Percentiles rank a stretch among this genome's conserved stretches.
Evolutionary conservation across 495 filamentous ascomycete species (phyloP).

Genomic region (Penicillium goetzii): DNA sequence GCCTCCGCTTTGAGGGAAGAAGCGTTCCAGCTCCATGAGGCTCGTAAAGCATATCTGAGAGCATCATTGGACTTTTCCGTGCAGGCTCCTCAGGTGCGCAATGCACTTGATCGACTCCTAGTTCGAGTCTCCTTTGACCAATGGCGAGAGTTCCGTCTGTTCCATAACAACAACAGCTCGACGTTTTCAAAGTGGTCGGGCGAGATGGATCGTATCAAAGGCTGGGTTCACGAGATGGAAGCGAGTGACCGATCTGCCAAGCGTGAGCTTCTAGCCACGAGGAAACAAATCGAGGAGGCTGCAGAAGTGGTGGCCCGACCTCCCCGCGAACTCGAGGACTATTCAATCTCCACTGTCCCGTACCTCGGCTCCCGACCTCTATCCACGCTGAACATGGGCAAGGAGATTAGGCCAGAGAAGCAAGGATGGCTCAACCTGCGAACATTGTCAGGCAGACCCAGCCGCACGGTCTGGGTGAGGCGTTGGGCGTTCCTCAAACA

Average conservation of each 20-base stretch:
- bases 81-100: constrained; percentile 78
- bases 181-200: constrained; percentile 62
- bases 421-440: constrained; percentile 93
- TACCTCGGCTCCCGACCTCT: constrained; percentile 76
- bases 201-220: constrained; percentile 88
- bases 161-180: constrained; percentile 60
- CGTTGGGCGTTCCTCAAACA: constrained; percentile 95
- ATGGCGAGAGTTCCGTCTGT: constrained; percentile 77
- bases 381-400: constrained; percentile 53
- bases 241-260: constrained; percentile 75
- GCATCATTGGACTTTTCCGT: constrained; percentile 93
- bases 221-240: constrained; percentile 95
- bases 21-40: constrained; percentile 94
- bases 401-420: constrained; percentile 65
- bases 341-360: constrained; percentile 82
- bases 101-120: constrained; percentile 80
- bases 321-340: constrained; percentile 91
- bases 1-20: constrained; percentile 88
- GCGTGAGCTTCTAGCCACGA: constrained; percentile 74
- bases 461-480: constrained; percentile 81
- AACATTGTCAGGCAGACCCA: constrained; percentile 83
- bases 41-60: constrained; percentile 86
- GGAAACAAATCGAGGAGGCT: constrained; percentile 81
- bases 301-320: constrained; percentile 72
- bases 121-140: constrained; percentile 83